A percentile compares a stretch with the other conserved stretches of the same genome.
These are phyloP conservation scores for Cynara cardunculus DNA, from an alignment of 129 eudicot species.

Conservation along the genomic window DNA sequence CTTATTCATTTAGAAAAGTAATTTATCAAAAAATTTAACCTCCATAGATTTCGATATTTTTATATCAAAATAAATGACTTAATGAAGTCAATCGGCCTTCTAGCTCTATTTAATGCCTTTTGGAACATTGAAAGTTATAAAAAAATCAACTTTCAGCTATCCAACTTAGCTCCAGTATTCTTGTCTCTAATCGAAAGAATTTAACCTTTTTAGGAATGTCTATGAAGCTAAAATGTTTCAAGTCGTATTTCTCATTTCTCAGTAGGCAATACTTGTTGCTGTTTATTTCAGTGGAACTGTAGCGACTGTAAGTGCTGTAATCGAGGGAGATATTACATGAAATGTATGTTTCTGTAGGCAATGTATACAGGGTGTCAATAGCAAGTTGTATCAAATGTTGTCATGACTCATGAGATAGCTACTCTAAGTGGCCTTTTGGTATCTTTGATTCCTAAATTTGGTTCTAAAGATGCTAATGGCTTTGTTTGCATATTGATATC, in stretches of 20 bases:
- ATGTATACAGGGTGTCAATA: too few relatives aligned
- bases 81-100: not conserved
- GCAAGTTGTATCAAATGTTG: too few relatives aligned
- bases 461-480: not conserved
- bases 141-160: conserved; percentile 4
- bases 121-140: not conserved
- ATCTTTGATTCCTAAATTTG: not conserved
- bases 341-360: too few relatives aligned
- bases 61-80: not conserved
- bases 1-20: not conserved
- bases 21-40: not conserved
- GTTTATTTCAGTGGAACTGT: not conserved
- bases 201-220: not conserved
- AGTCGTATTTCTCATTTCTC: conserved; percentile 2
- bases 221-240: conserved; percentile 2
- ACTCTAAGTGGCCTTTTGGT: not conserved
- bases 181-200: not conserved
- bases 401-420: too few relatives aligned
- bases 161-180: not conserved
- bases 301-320: not conserved
- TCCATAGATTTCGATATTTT: not conserved
- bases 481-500: not conserved
- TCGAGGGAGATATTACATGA: not conserved
- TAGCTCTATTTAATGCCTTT: not conserved
- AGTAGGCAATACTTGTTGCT: not conserved